Base-by-base conservation (phyloP, 305 asterid genomes). In the Euphrasia arctica region DNA sequence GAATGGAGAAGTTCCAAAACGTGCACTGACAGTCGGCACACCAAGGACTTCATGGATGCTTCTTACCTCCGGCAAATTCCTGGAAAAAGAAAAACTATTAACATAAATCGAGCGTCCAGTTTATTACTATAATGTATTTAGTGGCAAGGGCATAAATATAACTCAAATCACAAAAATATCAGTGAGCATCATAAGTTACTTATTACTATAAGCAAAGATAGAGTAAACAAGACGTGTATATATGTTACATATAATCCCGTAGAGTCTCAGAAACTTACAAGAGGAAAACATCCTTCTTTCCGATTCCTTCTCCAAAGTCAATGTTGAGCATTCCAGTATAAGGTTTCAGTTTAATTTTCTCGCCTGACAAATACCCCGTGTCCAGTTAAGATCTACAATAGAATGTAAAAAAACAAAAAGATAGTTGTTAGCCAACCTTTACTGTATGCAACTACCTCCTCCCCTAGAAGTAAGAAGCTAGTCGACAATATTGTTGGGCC, bases 381-480 rank as follows among this genome's bases (percentile, higher is more conserved):
- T 49, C 69, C 60, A 65, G 61, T 49, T 45, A 58, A 36, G 50
- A 63, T 32, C 22, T 36, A 13, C 39, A 39, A 48, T 54, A 45
- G 1, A 36, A 47, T 14, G 42, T 49, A 28, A 64, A 48, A 43
- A 41, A 60, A 54, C 9, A 55, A 47, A 48, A 13, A n/a, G 27
- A 54, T 0, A 14, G 43, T 56, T 11, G 41, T 34, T 22, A 41
- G 54, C 73, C 15, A 63, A 92, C 98, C 98, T 92, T 87, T 87
- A 67, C 78, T 85, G 67, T 85, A 92, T 56, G 98, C 98, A 70
- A 87, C 74, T 45, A 89, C 98, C 65, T 92, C 92, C 80, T 92
- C 96, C 72, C 97, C 98, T 25, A 92, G 86, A 76, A 92, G 98
- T 77, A 90, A 80, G 74, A 92, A 92, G 68, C 97, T 87, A 62